Percentiles rank a stretch among this genome's conserved stretches.
Conservation (phyloP, 2,329 filamentous ascomycete genomes). For the Cercospora sp. region DNA sequence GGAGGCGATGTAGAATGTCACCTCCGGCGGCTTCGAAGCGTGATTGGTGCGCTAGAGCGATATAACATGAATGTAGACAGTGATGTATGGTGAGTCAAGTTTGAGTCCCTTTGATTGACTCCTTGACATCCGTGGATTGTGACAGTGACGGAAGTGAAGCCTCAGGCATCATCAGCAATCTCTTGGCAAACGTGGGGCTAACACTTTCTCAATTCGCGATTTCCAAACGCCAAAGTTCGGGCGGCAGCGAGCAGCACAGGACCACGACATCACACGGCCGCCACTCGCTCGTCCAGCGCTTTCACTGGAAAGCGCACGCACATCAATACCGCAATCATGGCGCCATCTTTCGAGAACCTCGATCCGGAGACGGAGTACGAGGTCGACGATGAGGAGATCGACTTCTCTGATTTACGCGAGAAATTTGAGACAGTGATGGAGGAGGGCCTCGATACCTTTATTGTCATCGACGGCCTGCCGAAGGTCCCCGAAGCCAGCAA, state of each 20-base stretch:
- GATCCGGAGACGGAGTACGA: constrained; percentile 79
- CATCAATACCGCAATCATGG: constrained; percentile 64
- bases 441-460: constrained; percentile 92
- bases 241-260: not conserved
- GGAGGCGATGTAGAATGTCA: not conserved
- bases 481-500: constrained; percentile 86
- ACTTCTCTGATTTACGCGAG: constrained; percentile 89
- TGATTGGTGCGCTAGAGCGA: not conserved
- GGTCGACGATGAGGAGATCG: constrained; percentile 89
- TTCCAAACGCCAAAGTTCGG: not conserved
- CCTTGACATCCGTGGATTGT: not conserved
- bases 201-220: constrained; percentile 7
- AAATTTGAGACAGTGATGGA: constrained; percentile 96
- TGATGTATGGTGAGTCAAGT: not conserved
- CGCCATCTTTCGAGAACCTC: constrained; percentile 88
- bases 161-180: not conserved
- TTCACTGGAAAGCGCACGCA: constrained; percentile 12
- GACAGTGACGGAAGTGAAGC: not conserved
- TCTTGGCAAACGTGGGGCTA: constrained; percentile 4
- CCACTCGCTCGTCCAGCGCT: constrained; percentile 2
- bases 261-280: not conserved
- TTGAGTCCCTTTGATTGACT: not conserved
- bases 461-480: constrained; percentile 92
- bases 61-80: not conserved
- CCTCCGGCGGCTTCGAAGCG: not conserved